Evolutionary conservation across 805 yeast species (phyloP).

Genomic region (Kodamaea sagamina): DNA sequence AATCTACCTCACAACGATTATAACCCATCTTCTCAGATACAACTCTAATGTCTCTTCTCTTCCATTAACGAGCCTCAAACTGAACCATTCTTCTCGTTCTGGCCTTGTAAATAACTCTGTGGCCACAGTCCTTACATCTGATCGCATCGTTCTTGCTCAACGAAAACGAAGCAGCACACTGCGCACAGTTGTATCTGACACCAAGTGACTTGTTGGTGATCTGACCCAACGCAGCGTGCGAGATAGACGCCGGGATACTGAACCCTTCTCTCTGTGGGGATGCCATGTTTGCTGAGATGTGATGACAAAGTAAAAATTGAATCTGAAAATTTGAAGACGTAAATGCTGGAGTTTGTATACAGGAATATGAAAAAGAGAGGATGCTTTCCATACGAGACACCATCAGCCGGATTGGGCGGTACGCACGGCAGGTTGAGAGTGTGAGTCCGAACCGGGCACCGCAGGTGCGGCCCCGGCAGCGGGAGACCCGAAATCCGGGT

Average conservation of each 20-base stretch:
- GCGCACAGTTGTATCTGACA: conserved; percentile 92
- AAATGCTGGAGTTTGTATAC: conserved; percentile 1
- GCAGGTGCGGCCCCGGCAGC: not conserved
- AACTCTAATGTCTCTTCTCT: not conserved
- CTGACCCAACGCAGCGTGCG: conserved; percentile 82
- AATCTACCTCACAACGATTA: too few relatives aligned
- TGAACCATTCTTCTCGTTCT: conserved; percentile 94
- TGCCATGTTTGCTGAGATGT: conserved; percentile 31
- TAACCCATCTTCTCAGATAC: too few relatives aligned
- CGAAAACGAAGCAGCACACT: conserved; percentile 88
- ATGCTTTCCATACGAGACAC: conserved; percentile 39
- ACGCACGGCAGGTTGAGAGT: conserved; percentile 29
- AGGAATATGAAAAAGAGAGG: conserved; percentile 2
- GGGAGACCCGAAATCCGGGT: not conserved
- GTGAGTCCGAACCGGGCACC: conserved; percentile 2
- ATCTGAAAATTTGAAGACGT: conserved; percentile 2
- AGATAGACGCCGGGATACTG: conserved; percentile 73
- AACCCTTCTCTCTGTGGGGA: conserved; percentile 80
- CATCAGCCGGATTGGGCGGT: conserved; percentile 35
- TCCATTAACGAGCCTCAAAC: conserved; percentile 42
- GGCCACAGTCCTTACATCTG: conserved; percentile 98
- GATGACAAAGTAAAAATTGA: conserved; percentile 7
- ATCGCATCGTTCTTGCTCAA: conserved; percentile 93
- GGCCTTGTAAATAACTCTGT: conserved; percentile 94
- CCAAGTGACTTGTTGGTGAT: conserved; percentile 66